Evolutionary conservation across 2,329 filamentous ascomycete genomes (phyloP), one percentile per base, ranked within the genome.

Genomic region (Aquanectria penicillioides): DNA sequence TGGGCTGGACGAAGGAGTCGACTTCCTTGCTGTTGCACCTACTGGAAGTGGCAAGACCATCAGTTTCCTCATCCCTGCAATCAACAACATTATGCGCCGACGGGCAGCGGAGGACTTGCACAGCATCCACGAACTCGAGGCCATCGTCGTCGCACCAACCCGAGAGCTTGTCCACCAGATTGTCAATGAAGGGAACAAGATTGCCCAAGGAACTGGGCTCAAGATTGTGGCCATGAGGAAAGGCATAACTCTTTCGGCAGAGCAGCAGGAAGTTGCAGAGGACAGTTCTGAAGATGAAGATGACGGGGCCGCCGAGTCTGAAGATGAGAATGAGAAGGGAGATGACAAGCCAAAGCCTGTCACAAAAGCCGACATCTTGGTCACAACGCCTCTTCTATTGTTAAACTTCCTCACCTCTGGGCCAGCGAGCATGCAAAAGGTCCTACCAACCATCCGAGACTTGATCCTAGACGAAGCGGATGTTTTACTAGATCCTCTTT

Each of bases 41-140:
- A 99, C 95, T 0, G 95, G 95, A 20, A 98, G 94, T 74, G 95
- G 95, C 38, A 99, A 99, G 81, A 99, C 95, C 0, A 81, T 99
- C 63, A 93, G 93, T 15, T 99, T 97, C 70, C 77, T 98, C 69
- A 91, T 99, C 36, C 94, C 94, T 0, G 84, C 93, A 3, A 88
- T 99, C 67, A 90, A 97, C 71, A 84, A 86, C 40, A 88, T 97
- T 36, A 80, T 92, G 65, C 81, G 83, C 60, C 78, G 84, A 50
- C 78, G 84, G 36, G 80, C 83, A 1, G 77, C 81, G 33, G 77
- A 81, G 66, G 74, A 80, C 4, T 36, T 71, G 5, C 51, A 68
- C 6, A 67, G 64, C 2, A 65, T 73, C 6, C 83, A 86, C 62
- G 76, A 82, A 10, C 78, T 93, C 8, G 83, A 89, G 68, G 86